Percentiles rank a stretch among this genome's conserved stretches.
Conservation (phyloP, 495 filamentous ascomycete species). For the Penicillium dipodomyicola region DNA sequence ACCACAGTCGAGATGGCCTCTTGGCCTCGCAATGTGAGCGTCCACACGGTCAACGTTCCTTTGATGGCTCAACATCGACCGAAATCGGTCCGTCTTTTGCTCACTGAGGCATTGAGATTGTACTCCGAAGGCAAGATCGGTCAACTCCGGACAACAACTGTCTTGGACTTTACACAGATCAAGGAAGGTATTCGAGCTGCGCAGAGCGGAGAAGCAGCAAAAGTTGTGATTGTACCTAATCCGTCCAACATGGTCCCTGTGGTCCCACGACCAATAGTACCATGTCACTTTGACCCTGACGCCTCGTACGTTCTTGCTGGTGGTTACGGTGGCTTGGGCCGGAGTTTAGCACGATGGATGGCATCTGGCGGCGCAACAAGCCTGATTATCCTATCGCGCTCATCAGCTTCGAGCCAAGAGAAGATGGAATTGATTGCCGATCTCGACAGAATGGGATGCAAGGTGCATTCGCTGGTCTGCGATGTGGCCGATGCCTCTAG, state of each 20-base stretch:
- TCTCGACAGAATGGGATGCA: constrained; percentile 20
- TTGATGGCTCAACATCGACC: constrained; percentile 18
- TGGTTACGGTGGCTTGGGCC: constrained; percentile 43
- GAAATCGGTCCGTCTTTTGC: background rate
- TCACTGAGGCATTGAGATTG: constrained; percentile 8
- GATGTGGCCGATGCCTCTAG: constrained; percentile 23
- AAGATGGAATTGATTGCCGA: constrained; percentile 16
- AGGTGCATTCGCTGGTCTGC: constrained; percentile 15
- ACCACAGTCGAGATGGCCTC: constrained; percentile 19
- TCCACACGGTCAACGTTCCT: constrained; percentile 29
- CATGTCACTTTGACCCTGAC: constrained; percentile 21
- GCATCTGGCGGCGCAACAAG: constrained; percentile 28
- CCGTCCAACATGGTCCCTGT: constrained; percentile 17
- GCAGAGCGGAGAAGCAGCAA: background rate
- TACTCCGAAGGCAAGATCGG: constrained; percentile 12
- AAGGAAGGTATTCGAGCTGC: constrained; percentile 7
- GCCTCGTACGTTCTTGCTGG: constrained; percentile 34
- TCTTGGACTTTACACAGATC: constrained; percentile 15
- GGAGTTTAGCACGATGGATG: constrained; percentile 41
- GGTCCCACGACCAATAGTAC: constrained; percentile 9
- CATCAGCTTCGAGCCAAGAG: constrained; percentile 9
- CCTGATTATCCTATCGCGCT: constrained; percentile 30
- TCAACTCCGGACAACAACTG: constrained; percentile 1
- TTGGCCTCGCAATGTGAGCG: constrained; percentile 21
- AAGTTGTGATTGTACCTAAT: constrained; percentile 15